Evolutionary conservation across 352 stramenopile species (phyloP).

Genomic region (Phytophthora melonis): DNA sequence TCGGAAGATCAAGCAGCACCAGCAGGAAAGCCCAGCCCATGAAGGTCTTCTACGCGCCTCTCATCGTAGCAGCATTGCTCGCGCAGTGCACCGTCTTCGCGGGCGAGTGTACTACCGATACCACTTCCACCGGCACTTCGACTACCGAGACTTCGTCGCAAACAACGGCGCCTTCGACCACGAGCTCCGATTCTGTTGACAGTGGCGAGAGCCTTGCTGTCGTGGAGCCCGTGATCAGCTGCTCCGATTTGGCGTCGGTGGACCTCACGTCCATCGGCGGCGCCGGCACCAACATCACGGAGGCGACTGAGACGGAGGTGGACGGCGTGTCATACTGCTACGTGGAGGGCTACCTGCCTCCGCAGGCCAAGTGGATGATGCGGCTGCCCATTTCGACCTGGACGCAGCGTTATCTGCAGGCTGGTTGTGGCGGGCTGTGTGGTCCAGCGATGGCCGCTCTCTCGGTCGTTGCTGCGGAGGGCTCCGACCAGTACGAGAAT

Average conservation of each 20-base stretch:
- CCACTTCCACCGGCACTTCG: conserved; percentile 9
- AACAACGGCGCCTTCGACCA: conserved; percentile 2
- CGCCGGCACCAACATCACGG: conserved; percentile 35
- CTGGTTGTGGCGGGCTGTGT: conserved; percentile 44
- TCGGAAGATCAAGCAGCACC: neutral
- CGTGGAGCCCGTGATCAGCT: conserved; percentile 32
- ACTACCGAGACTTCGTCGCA: conserved; percentile 6
- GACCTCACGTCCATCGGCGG: conserved; percentile 35
- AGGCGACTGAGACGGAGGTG: conserved; percentile 29
- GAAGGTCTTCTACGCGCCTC: conserved; percentile 22
- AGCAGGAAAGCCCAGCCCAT: neutral
- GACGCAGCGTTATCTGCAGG: conserved; percentile 50
- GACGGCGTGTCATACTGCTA: conserved; percentile 43
- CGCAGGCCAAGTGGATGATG: conserved; percentile 39
- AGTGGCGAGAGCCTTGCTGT: conserved; percentile 31
- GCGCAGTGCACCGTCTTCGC: conserved; percentile 11
- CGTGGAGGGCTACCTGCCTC: conserved; percentile 38
- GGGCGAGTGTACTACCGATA: conserved; percentile 21
- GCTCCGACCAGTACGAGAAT: conserved; percentile 29
- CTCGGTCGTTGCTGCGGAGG: conserved; percentile 28
- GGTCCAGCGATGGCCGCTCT: conserved; percentile 27
- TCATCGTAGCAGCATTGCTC: conserved; percentile 8
- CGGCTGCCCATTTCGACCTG: conserved; percentile 42
- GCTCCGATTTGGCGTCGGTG: conserved; percentile 29
- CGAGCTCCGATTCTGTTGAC: conserved; percentile 13